Conservation (phyloP, 2,329 filamentous ascomycete species). For the Pseudocercospora fijiensis region DNA sequence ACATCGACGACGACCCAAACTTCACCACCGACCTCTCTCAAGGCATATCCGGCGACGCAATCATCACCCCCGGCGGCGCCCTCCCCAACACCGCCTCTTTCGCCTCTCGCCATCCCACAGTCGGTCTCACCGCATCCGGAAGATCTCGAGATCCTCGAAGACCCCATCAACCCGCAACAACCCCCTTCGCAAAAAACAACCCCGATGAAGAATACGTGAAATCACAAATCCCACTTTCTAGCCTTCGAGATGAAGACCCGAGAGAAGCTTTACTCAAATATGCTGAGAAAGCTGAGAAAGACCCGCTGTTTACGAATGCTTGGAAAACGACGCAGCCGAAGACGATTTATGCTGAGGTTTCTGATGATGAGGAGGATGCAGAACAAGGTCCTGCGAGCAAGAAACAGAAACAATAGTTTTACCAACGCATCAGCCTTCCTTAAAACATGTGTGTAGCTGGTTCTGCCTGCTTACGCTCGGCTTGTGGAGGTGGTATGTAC, state of each 20-base stretch:
- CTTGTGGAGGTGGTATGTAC: neutral
- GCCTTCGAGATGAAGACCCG: constrained; percentile 95
- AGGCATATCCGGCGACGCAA: constrained; percentile 79
- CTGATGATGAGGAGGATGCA: constrained; percentile 85
- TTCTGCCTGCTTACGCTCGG: neutral
- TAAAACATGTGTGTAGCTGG: too few relatives aligned
- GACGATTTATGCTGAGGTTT: constrained; percentile 84
- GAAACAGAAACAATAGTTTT: constrained; percentile 26
- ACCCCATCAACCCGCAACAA: constrained; percentile 79
- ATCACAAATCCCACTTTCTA: constrained; percentile 82
- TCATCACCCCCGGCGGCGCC: constrained; percentile 58
- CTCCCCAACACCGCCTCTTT: constrained; percentile 46
- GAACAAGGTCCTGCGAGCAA: constrained; percentile 68
- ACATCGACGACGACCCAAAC: constrained; percentile 88
- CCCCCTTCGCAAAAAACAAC: constrained; percentile 86
- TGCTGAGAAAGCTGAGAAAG: constrained; percentile 86
- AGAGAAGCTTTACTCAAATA: constrained; percentile 92
- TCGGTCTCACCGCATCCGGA: constrained; percentile 76
- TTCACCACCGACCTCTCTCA: constrained; percentile 80
- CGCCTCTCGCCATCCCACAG: constrained; percentile 63
- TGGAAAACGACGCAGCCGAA: constrained; percentile 91
- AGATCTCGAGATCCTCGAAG: constrained; percentile 74
- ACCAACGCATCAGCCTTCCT: neutral
- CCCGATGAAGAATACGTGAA: constrained; percentile 88
- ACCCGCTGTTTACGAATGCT: constrained; percentile 90